Conservation (phyloP, 2,329 filamentous ascomycete genomes). For the Diaporthe velutina region DNA sequence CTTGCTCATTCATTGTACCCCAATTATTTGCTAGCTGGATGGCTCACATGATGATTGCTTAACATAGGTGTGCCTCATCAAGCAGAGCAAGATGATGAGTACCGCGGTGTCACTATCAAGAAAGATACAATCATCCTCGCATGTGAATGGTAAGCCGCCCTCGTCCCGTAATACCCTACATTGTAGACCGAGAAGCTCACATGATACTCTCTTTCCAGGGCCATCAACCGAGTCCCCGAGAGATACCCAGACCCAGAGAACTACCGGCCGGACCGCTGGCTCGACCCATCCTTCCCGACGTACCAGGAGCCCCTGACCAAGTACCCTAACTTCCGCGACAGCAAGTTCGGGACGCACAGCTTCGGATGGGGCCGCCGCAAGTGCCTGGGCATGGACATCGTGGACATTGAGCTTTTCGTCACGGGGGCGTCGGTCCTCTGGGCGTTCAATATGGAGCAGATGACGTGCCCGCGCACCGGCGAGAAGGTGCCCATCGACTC, state of each 20-base stretch:
- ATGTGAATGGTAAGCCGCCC: slow-evolving; percentile 59
- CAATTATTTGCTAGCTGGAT: neutral
- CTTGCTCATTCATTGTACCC: neutral
- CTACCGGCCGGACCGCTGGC: slow-evolving; percentile 73
- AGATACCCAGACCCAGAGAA: slow-evolving; percentile 74
- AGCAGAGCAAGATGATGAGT: slow-evolving; percentile 61
- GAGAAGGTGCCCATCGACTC: slow-evolving; percentile 58
- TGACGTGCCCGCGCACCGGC: slow-evolving; percentile 58
- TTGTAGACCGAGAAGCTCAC: neutral
- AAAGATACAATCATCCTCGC: slow-evolving; percentile 63
- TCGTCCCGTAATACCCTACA: neutral
- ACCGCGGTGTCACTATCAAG: slow-evolving; percentile 59
- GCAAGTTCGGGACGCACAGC: slow-evolving; percentile 67
- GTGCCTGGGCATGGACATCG: slow-evolving; percentile 73
- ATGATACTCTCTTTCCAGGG: slow-evolving; percentile 52
- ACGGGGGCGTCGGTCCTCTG: slow-evolving; percentile 62
- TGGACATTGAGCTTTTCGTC: slow-evolving; percentile 70
- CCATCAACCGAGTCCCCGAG: slow-evolving; percentile 68
- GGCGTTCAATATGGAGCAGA: slow-evolving; percentile 60
- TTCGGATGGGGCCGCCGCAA: slow-evolving; percentile 75
- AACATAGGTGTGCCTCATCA: slow-evolving; percentile 61
- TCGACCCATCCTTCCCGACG: slow-evolving; percentile 73
- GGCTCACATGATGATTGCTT: neutral
- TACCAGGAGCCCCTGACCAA: slow-evolving; percentile 74
- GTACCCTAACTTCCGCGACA: slow-evolving; percentile 72